Evolutionary conservation across 345 rosid genomes (phyloP), one percentile per base, ranked within the genome.

Genomic region (Murraya koenigii): DNA sequence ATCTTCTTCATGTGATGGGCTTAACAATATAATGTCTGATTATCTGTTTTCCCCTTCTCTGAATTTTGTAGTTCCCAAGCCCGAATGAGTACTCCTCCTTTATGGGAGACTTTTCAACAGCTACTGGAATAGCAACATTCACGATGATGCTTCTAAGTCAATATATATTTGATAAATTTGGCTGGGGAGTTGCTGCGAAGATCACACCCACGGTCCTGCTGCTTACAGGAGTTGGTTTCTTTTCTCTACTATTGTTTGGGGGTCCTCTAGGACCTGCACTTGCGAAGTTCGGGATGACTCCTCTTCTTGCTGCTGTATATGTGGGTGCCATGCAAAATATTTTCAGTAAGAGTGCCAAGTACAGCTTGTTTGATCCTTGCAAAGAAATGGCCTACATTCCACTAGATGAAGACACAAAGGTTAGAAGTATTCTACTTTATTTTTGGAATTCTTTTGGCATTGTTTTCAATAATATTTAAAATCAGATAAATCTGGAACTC

Each of bases 341-440:
- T 82, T 96, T 96, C 97, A 96, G 99, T 89, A 95, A 95, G 94
- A 95, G 99, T 36, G 99, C 99, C 83, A 95, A 95, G 81, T 95
- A 95, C 92, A 95, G 97, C 80, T 89, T 96, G 85, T 96, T 96
- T 58, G 99, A 96, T 71, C 98, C 99, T 67, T 96, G 99, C 88
- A 96, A 96, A 83, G 99, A 96, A 83, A 96, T 96, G 99, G 98
- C 97, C 6, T 96, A 96, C 69, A 96, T 96, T 81, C 99, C 97
- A 11, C 77, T 96, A 59, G 99, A 96, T 15, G 98, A 96, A 81
- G 98, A 94, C 87, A 96, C 99, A 49, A 96, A 92, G 99, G 98
- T 96, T 77, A 33, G 78, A 33, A 49, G 8, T 36, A 49, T 58
- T 68, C 15, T 71, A n/a, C 60, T 49, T 52, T 30, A 2, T 33